These are phyloP conservation scores for Claviceps monticola DNA, from an alignment of 2,329 filamentous ascomycete genomes.

Conservation along the genomic window DNA sequence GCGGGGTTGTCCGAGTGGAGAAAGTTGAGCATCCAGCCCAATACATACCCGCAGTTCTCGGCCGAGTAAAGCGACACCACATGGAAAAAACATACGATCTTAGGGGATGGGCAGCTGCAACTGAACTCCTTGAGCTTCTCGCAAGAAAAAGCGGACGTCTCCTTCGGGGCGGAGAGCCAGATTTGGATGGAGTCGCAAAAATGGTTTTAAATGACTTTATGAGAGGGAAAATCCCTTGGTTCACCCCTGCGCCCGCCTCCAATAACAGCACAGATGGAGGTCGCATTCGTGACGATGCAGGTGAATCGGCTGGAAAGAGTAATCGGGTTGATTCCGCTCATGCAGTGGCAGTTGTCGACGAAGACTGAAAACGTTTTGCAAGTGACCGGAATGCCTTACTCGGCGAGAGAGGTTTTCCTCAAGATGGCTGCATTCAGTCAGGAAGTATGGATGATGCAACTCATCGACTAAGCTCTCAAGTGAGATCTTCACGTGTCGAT, in stretches of 20 bases:
- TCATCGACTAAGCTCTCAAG: background rate
- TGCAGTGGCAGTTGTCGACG: conserved; percentile 9
- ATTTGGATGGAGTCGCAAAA: conserved; percentile 88
- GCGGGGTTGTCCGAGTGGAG: conserved; percentile 86
- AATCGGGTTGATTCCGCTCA: conserved; percentile 41
- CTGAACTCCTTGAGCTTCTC: conserved; percentile 74
- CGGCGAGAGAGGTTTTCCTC: background rate
- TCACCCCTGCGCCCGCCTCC: conserved; percentile 59
- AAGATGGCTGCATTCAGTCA: background rate
- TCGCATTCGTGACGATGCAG: conserved; percentile 67
- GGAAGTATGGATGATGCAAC: background rate
- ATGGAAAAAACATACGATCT: conserved; percentile 89
- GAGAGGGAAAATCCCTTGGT: conserved; percentile 93
- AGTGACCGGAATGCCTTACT: background rate
- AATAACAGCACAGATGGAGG: conserved; percentile 36
- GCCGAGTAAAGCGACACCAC: conserved; percentile 70
- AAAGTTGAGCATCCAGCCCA: conserved; percentile 95
- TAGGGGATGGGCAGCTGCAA: conserved; percentile 60
- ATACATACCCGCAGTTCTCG: conserved; percentile 75
- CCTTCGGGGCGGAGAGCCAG: conserved; percentile 84
- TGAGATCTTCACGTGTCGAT: background rate
- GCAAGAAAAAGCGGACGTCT: conserved; percentile 78
- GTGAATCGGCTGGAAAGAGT: conserved; percentile 79
- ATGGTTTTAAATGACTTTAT: conserved; percentile 97
- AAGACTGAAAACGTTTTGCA: background rate